Evolutionary conservation across 106 monocot genomes (phyloP), one percentile per base, ranked within the genome.

Genomic region (Dactylorhiza incarnata): DNA sequence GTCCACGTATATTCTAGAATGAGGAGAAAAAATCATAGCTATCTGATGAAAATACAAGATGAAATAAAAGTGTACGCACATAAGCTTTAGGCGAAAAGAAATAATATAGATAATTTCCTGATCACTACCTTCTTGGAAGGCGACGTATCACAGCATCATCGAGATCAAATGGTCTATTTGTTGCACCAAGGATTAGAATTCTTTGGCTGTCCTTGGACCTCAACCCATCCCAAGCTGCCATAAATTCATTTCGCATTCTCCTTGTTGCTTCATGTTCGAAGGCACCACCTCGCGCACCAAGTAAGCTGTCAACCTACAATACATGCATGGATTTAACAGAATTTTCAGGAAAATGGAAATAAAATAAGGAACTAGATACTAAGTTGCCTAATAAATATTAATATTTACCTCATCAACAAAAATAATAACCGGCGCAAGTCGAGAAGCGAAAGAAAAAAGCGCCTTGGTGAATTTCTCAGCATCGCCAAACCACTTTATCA

Each of bases 191-290:
- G 63, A 99, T 85, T 44, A 99, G 87, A 49, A 99, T 99, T 75
- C 94, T 84, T 81, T 99, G 99, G 78, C 73, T 99, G 4, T 99
- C 99, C 78, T 92, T 99, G 45, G 99, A 82, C 75, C 94, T 82
- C 22, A 99, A 80, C 8, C 99, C 99, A 85, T 99, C 99, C 99
- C 99, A 99, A 67, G 99, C 94, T 45, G 99, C 99, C 99, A 99
- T 99, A 76, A 94, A 99, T 46, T 69, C 69, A 46, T 69, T 69
- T 69, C 69, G 45, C 69, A 69, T 69, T 69, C 69, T 69, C 24
- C 69, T 45, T 46, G 69, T 69, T 69, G 69, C 45, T 69, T 69
- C 69, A 17, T 69, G 69, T 46, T 69, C 69, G 29, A 87, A 86
- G 48, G 89, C 81, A 81, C 99, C 94, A 73, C 99, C 99, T 75